Percentiles rank a stretch among this genome's conserved stretches.
These are phyloP conservation scores for Bullera alba DNA, from an alignment of 768 basidiomycete genomes.

Conservation along the genomic window DNA sequence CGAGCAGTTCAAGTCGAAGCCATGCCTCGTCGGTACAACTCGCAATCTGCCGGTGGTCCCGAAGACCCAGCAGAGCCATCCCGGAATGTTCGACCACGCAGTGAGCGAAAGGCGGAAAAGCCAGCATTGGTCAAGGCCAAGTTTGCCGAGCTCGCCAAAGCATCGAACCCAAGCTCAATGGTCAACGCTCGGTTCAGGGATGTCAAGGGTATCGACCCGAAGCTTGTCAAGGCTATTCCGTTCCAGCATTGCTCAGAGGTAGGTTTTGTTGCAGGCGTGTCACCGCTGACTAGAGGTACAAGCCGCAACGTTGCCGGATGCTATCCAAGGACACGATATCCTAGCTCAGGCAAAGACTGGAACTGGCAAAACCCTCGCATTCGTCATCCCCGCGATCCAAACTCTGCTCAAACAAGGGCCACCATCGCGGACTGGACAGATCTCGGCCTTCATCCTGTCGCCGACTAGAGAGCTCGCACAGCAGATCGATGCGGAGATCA, in stretches of 20 bases:
- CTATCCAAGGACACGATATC: slow-evolving; percentile 30
- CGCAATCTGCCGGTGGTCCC: too few relatives aligned
- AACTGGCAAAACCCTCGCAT: slow-evolving; percentile 54
- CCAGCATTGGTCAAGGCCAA: too few relatives aligned
- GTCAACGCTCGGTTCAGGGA: slow-evolving; percentile 9
- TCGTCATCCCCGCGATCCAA: slow-evolving; percentile 48
- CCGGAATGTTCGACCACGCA: too few relatives aligned
- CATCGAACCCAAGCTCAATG: too few relatives aligned
- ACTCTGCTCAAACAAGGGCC: slow-evolving; percentile 26
- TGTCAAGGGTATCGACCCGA: slow-evolving; percentile 3
- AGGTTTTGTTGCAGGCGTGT: background rate
- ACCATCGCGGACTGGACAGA: slow-evolving; percentile 17
- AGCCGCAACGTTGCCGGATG: slow-evolving; percentile 30
- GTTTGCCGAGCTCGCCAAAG: too few relatives aligned
- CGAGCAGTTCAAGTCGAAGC: too few relatives aligned
- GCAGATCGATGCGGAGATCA: slow-evolving; percentile 44
- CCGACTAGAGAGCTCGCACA: slow-evolving; percentile 49
- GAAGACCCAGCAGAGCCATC: too few relatives aligned
- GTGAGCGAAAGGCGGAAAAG: too few relatives aligned
- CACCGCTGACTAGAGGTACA: slow-evolving; percentile 21
- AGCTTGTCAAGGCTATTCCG: slow-evolving; percentile 13
- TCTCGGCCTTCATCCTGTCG: slow-evolving; percentile 45
- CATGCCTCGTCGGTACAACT: too few relatives aligned
- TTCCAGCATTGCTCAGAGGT: slow-evolving; percentile 39
- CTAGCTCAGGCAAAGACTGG: slow-evolving; percentile 50